Evolutionary conservation across 805 yeast genomes (phyloP), one percentile per base, ranked within the genome.

Genomic region (Metschnikowia arizonensis): DNA sequence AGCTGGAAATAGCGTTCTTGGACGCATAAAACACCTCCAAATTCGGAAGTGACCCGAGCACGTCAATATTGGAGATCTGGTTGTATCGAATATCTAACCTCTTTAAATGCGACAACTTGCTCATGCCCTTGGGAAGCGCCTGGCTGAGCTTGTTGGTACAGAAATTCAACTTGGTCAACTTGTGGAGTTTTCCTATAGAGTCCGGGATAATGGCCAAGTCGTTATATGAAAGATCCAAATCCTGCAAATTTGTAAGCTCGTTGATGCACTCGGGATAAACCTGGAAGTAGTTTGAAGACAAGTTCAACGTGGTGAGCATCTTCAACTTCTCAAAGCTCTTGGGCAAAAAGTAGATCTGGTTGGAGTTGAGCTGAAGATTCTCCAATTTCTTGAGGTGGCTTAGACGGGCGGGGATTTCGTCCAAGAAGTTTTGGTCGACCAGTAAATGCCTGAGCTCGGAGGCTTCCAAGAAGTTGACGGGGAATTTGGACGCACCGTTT

Each of bases 201-300:
- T 64, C 71, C 0, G 97, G 95, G 1, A 93, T 53, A 2, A 48
- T 48, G 2, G 74, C 64, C 24, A 93, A 76, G 42, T 79, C 78
- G 62, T 93, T 93, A 64, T 88, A 90, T 0, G 96, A 86, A 34
- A 91, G 59, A 59, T 91, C 95, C 50, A 93, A 70, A 44, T 83
- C 83, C 34, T 71, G 66, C 44, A 91, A 72, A 42, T 76, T 76
- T 0, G 71, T 58, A 49, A 91, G 72, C 19, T 76, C 73, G 52
- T 80, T 79, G 15, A 91, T 68, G 1, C 83, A 76, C 42, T 78
- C 83, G 0, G 93, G 95, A 49, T 81, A 82, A 1, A 53, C 53
- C 36, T 73, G 73, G 57, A 86, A 79, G 48, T 68, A 69, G 60
- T 95, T 93, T 2, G 96, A 89, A 2, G 96, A 80, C 37, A 93